Conservation (phyloP, 805 yeast species). For the Lipomyces spencermartinsiae region DNA sequence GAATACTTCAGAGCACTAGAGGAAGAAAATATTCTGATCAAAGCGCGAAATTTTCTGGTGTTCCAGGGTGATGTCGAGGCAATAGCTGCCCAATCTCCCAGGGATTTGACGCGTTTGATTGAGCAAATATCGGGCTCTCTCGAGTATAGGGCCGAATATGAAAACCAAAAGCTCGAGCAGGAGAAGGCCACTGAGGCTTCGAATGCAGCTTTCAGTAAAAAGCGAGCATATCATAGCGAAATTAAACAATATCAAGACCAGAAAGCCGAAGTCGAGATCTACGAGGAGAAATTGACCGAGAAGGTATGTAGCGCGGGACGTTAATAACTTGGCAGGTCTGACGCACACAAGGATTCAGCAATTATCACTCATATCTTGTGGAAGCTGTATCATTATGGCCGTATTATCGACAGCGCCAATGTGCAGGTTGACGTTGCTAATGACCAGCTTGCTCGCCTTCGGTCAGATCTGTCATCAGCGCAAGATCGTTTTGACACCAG, state of each 20-base stretch:
- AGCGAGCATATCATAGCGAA: slow-evolving; percentile 74
- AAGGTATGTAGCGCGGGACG: slow-evolving; percentile 49
- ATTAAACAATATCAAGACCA: slow-evolving; percentile 80
- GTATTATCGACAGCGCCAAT: slow-evolving; percentile 43
- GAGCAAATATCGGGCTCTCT: slow-evolving; percentile 86
- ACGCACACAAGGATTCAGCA: slow-evolving; percentile 35
- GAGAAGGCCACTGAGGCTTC: slow-evolving; percentile 71
- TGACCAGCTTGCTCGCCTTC: slow-evolving; percentile 20
- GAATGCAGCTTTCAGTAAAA: slow-evolving; percentile 67
- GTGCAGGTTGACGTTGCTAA: slow-evolving; percentile 35
- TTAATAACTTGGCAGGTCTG: neutral
- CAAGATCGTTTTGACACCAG: slow-evolving; percentile 26
- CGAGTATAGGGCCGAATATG: slow-evolving; percentile 72
- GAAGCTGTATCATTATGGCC: slow-evolving; percentile 67
- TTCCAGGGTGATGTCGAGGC: slow-evolving; percentile 97
- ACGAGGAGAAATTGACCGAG: slow-evolving; percentile 60
- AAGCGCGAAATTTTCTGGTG: slow-evolving; percentile 89
- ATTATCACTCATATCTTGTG: slow-evolving; percentile 63
- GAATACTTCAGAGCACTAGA: slow-evolving; percentile 73
- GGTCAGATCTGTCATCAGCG: slow-evolving; percentile 21
- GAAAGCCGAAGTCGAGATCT: slow-evolving; percentile 70
- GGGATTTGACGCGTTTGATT: slow-evolving; percentile 71
- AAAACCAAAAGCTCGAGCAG: slow-evolving; percentile 62
- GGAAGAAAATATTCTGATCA: slow-evolving; percentile 79
- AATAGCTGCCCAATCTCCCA: slow-evolving; percentile 84